Evolutionary conservation across 164 flowering plant species (phyloP), one percentile per base, ranked within the genome.

Genomic region (Annona cherimola): DNA sequence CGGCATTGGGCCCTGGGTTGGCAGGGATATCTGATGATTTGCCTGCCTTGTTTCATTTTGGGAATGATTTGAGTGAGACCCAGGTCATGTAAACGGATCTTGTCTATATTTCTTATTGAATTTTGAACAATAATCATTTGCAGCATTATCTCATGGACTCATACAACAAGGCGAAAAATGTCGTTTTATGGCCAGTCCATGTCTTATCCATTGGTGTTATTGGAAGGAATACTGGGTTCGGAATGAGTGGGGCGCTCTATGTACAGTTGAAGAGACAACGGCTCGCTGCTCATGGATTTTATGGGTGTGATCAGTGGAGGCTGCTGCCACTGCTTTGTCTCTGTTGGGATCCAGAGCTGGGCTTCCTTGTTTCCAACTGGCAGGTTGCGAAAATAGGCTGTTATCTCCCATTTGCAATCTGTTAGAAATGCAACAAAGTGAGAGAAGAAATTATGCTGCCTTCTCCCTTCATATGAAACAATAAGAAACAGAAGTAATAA

Each of bases 331-430:
- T 86, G 97, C 78, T 86, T 81, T 61, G 90, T 85, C 69, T 88
- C 87, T 40, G 99, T 88, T 1, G 97, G 93, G 73, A 88, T 83
- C 99, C 99, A 96, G 63, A 80, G 64, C 40, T 83, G 87, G 70
- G 84, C 83, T 73, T 85, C 90, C 57, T 86, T 88, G 78, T 85
- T 84, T 71, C 76, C 71, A 69, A 83, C 54, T 42, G 99, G 93
- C 40, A 90, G 83, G 46, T 86, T 63, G 16, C 81, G 81, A n/a
- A 96, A 89, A 72, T 89, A 87, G 9, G 88, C 89, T 1, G 87
- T 85, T 71, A 96, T 87, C 76, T 93, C 98, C 99, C 99, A 96
- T 76, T 88, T 86, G 86, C 90, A 92, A 81, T 83, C 97, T 93
- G 79, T 69, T 43, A 42, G 45, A 68, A 18, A 42, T 55, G 46